Conservation (phyloP, 2,329 filamentous ascomycete genomes). For the Diaporthe citrichinensis region DNA sequence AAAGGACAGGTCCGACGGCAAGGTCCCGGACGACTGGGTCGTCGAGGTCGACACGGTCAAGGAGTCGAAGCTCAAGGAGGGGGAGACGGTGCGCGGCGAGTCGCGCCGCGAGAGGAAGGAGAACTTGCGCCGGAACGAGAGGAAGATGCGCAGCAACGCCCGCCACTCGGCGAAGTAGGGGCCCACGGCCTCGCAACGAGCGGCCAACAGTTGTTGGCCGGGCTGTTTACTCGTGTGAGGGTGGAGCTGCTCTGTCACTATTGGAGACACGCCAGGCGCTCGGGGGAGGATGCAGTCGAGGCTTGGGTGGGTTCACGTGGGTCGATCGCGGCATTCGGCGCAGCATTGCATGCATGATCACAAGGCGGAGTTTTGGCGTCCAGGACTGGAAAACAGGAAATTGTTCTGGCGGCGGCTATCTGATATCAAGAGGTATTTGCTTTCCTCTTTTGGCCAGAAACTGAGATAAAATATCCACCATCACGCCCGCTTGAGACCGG, state of each 20-base stretch:
- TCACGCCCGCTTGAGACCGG: neutral
- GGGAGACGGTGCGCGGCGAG: slow-evolving; percentile 72
- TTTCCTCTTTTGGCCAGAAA: no score
- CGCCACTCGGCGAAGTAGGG: slow-evolving; percentile 56
- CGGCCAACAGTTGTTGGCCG: no score
- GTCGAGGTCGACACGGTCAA: slow-evolving; percentile 90
- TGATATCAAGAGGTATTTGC: neutral
- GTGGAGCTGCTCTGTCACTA: no score
- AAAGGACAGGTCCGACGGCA: slow-evolving; percentile 60
- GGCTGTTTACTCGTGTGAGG: neutral
- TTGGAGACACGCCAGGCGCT: no score
- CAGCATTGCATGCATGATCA: neutral
- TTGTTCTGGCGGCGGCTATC: neutral
- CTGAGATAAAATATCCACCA: neutral
- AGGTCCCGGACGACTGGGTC: slow-evolving; percentile 84
- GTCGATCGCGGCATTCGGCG: no score
- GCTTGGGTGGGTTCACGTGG: neutral
- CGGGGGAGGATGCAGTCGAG: no score
- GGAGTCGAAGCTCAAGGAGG: slow-evolving; percentile 73
- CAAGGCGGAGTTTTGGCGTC: slow-evolving; percentile 39
- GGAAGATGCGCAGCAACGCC: slow-evolving; percentile 77
- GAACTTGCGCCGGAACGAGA: slow-evolving; percentile 78
- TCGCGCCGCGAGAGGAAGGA: slow-evolving; percentile 77
- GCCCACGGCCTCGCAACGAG: no score
- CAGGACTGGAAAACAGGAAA: slow-evolving; percentile 10